Evolutionary conservation across 2,329 filamentous ascomycete genomes (phyloP), one percentile per base, ranked within the genome.

Genomic region (Pyricularia grisea): DNA sequence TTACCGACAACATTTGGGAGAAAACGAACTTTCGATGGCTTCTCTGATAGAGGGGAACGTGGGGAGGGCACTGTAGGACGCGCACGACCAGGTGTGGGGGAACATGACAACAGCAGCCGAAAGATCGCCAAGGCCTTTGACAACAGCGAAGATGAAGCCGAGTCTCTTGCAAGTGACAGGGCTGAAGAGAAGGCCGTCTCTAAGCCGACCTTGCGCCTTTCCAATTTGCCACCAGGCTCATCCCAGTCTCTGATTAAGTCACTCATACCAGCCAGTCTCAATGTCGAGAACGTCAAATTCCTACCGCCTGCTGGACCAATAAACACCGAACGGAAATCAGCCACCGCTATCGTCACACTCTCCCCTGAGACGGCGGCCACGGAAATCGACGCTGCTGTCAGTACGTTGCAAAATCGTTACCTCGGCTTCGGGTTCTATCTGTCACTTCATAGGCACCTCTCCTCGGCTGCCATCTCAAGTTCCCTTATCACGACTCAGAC

Each of bases 381-480:
- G 28, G 92, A 96, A 69, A 94, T 97, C 68, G 93, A 97, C 74
- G 84, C 87, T 4, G 87, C 90, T 0, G 92, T 97, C 68, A 94
- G 89, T 75, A 80, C 86, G 3, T 80, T 97, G 36, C 92, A 96
- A 75, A 93, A 95, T 72, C 88, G 86, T 72, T 97, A 97, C 76
- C 81, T 97, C 20, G 94, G 94, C 20, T 93, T 88, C 76, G 94
- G 94, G 5, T 93, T 90, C 80, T 90, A 94, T 77, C 82, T 97
- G 2, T 90, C 87, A 7, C 84, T 97, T 64, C 92, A 94, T 70
- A 85, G 93, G 11, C 92, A 96, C 79, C 84, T 97, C 4, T 96
- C 93, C 0, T 96, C 93, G 2, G 88, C 90, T 1, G 84, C 91
- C n/a, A 82, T 83, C 6, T 77, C 73, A n/a, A 74, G 79, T 61